Base-by-base conservation (phyloP, 2,329 filamentous ascomycete species). In the Colletotrichum sp. region DNA sequence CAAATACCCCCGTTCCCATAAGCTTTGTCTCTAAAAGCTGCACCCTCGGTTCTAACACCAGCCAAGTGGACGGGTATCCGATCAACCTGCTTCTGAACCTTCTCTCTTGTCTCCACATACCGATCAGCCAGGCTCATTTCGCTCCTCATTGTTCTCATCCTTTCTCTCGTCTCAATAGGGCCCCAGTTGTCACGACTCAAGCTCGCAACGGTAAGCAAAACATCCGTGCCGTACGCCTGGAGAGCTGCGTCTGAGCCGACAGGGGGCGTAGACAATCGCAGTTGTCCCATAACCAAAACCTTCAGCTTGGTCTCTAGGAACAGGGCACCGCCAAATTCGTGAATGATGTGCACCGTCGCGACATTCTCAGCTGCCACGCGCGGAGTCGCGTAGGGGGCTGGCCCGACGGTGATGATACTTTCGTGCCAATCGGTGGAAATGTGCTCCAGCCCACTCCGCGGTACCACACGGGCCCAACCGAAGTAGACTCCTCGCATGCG, bases 401-500 rank as follows among this genome's bases (percentile, higher is more conserved):
- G 89, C 0, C 88, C 87, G 21, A 92, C 86, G 0, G 88, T 90
- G 63, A 94, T 87, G 13, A 94, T 84, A 4, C 88, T 87, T 78
- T 92, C 89, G 75, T 89, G 86, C 93, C 93, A 94, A 36, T 87
- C 84, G 5, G 81, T 74, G 0, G 85, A 81, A 3, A 85, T 66
- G 5, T 81, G 80, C 4, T 85, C 83, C 4, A 80, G 76, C 0
- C 79, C 80, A 26, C 83, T 81, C 1, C 81, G 80, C 0, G 85
- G 83, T 2, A 87, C 76, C 3, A 91, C 78, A 1, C 87, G 83
- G 0, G 88, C 89, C 92, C 93, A 94, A 4, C 91, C 92, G 52
- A 93, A 91, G 79, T 92, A 94, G 8, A 92, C 87, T 0, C 93
- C 93, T 14, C 85, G 83, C 65, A 94, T 85, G 4, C 89, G 87